phyloP scores from a whole-genome alignment of 2,329 filamentous ascomycete species.

The Epichloe bromicola region DNA sequence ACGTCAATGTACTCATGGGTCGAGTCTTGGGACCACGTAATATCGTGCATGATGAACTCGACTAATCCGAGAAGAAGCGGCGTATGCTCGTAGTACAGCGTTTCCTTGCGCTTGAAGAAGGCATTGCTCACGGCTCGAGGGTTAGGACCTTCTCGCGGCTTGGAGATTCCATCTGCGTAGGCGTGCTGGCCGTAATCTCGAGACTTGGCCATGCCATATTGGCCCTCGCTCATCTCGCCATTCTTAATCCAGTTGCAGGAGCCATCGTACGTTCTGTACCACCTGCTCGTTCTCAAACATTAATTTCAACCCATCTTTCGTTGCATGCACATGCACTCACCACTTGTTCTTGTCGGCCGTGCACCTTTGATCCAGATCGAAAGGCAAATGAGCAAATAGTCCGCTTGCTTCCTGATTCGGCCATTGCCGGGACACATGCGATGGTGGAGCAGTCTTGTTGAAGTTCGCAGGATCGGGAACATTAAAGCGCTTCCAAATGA shows the following conservation, averaged over 20 bases:
- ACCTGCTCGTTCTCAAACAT: too few relatives aligned
- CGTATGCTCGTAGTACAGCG: neutral
- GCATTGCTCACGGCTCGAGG: neutral
- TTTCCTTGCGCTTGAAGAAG: neutral
- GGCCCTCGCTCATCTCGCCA: neutral
- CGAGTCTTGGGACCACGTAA: neutral
- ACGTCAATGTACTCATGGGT: neutral
- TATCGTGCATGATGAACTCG: neutral
- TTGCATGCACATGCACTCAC: neutral
- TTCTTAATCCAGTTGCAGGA: neutral
- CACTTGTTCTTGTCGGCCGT: neutral
- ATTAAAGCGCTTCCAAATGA: too few relatives aligned
- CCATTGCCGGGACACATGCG: neutral
- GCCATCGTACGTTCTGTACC: neutral
- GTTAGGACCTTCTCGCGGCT: neutral
- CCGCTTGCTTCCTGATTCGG: neutral
- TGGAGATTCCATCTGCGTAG: neutral
- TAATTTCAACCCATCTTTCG: too few relatives aligned
- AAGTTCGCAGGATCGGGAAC: neutral
- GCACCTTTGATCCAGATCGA: neutral
- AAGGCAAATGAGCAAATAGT: neutral
- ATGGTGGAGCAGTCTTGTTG: neutral
- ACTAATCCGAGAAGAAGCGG: neutral
- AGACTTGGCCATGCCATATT: neutral
- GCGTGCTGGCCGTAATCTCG: neutral